A percentile compares a stretch with the other conserved stretches of the same genome.
phyloP scores from a whole-genome alignment of 306 rosid species.

The Casuarina equisetifolia region DNA sequence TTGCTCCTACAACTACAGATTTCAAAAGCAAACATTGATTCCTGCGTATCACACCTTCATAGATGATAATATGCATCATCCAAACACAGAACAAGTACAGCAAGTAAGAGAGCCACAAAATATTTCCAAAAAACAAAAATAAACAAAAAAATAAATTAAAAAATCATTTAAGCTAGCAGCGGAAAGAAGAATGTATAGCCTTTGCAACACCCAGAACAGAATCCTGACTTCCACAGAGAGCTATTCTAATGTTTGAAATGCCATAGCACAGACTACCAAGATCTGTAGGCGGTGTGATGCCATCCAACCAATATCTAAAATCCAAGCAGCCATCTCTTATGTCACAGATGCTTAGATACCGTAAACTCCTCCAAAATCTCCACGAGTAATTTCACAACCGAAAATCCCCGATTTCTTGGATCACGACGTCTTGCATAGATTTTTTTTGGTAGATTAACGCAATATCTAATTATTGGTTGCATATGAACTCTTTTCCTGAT shows the following conservation, averaged over 20 bases:
- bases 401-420: neutral
- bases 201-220: neutral
- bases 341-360: too few species aligned
- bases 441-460: too few species aligned
- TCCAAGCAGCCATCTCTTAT: too few species aligned
- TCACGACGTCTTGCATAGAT: neutral
- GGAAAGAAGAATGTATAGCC: neutral
- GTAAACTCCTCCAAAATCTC: too few species aligned
- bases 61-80: neutral
- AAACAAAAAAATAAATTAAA: neutral
- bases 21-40: neutral
- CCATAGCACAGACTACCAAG: neutral
- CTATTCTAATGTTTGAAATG: neutral
- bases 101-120: too few species aligned
- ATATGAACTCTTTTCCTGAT: neutral
- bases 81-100: neutral
- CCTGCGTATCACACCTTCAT: neutral
- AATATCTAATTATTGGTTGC: neutral
- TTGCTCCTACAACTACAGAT: neutral
- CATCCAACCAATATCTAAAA: neutral
- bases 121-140: neutral
- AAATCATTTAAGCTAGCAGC: too few species aligned
- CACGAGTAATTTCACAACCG: too few species aligned
- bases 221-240: neutral
- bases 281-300: neutral